Evolutionary conservation across 2,329 filamentous ascomycete genomes (phyloP).

Genomic region (Xylaria sp.): DNA sequence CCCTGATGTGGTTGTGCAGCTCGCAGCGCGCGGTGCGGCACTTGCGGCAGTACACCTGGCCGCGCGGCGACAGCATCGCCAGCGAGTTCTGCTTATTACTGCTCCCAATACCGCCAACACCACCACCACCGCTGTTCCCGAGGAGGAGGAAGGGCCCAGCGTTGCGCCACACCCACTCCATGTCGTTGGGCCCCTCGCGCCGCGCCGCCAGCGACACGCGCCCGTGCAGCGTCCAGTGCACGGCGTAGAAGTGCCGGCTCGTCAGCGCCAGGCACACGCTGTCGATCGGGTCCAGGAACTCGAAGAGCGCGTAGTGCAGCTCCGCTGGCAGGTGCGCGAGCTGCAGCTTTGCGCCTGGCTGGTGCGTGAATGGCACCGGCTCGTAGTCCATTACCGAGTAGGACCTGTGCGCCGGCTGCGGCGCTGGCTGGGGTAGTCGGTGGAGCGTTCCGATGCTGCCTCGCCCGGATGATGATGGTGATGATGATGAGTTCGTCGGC

Average conservation of each 20-base stretch:
- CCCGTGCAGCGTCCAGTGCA: slow-evolving; percentile 67
- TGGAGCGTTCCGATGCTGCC: slow-evolving; percentile 35
- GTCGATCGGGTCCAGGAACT: slow-evolving; percentile 72
- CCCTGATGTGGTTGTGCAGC: slow-evolving; percentile 70
- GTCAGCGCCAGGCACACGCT: slow-evolving; percentile 71
- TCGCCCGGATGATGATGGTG: too few species aligned
- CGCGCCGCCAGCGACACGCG: slow-evolving; percentile 66
- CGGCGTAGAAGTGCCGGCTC: slow-evolving; percentile 67
- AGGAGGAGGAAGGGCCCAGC: slow-evolving; percentile 58
- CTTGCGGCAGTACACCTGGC: slow-evolving; percentile 71
- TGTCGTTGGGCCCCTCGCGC: slow-evolving; percentile 69
- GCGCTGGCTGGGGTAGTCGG: slow-evolving; percentile 51
- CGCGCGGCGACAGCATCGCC: slow-evolving; percentile 63
- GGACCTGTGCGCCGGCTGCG: slow-evolving; percentile 58
- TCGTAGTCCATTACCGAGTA: slow-evolving; percentile 71
- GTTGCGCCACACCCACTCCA: slow-evolving; percentile 72
- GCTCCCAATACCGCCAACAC: slow-evolving; percentile 15
- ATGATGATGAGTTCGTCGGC: slow-evolving; percentile 34
- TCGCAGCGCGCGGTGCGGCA: slow-evolving; percentile 71
- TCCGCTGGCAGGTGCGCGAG: slow-evolving; percentile 67
- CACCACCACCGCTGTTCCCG: slow-evolving; percentile 33
- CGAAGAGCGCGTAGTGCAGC: slow-evolving; percentile 69
- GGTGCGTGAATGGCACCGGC: slow-evolving; percentile 62
- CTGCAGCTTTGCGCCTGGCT: slow-evolving; percentile 58
- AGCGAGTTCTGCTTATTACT: slow-evolving; percentile 50